phyloP scores from a whole-genome alignment of 163 green algal species.

The Chlorella variabilis region DNA sequence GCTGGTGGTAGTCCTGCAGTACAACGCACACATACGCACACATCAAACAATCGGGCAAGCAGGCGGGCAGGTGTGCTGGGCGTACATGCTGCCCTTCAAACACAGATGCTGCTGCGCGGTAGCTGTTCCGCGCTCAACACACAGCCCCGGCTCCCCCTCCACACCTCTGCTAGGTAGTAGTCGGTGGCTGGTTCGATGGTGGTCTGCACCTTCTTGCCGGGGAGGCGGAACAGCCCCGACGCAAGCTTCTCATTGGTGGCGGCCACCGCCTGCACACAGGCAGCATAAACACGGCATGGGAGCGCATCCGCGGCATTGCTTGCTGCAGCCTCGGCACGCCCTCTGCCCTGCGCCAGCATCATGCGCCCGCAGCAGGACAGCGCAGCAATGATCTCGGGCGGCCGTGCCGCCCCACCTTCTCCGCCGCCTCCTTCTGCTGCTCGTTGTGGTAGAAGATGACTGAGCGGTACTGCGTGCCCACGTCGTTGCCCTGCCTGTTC shows the following conservation, averaged over 20 bases:
- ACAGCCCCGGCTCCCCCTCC: too few species aligned
- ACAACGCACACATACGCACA: not conserved
- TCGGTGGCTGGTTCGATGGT: slow-evolving; percentile 59
- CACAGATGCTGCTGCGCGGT: too few species aligned
- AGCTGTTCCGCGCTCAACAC: too few species aligned
- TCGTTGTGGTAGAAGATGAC: slow-evolving; percentile 72
- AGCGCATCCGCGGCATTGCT: too few species aligned
- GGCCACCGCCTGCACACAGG: slow-evolving; percentile 25
- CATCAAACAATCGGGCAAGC: not conserved
- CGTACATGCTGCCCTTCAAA: too few species aligned
- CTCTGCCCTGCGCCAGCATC: too few species aligned
- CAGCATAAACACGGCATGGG: too few species aligned
- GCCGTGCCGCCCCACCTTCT: slow-evolving; percentile 33
- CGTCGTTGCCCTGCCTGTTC: slow-evolving; percentile 84
- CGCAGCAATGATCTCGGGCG: too few species aligned
- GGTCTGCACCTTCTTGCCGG: slow-evolving; percentile 60
- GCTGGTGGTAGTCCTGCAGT: slow-evolving; percentile 12
- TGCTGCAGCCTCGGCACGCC: too few species aligned
- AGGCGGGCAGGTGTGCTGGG: too few species aligned
- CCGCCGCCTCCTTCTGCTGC: slow-evolving; percentile 64
- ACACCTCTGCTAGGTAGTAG: slow-evolving; percentile 54
- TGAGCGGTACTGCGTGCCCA: slow-evolving; percentile 80
- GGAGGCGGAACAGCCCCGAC: slow-evolving; percentile 23
- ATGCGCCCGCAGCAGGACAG: too few species aligned
- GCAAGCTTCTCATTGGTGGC: slow-evolving; percentile 33